Evolutionary conservation across 495 filamentous ascomycete genomes (phyloP).

Genomic region (Durotheca rogersii): DNA sequence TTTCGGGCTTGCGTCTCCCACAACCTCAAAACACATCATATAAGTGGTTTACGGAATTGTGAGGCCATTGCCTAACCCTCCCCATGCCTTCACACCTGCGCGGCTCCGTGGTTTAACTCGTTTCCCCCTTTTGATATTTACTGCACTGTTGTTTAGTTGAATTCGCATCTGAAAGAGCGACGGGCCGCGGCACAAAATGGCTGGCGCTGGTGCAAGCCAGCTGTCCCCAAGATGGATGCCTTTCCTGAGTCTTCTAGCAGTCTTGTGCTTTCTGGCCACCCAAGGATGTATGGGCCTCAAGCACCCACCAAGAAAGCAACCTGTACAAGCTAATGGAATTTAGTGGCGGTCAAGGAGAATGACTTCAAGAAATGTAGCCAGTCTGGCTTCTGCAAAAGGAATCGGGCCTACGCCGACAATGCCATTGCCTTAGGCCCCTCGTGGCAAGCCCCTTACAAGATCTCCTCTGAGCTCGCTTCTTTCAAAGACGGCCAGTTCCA

Average conservation of each 20-base stretch:
- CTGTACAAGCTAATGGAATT: constrained; percentile 8
- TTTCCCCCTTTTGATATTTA: constrained; percentile 11
- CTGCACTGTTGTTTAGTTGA: constrained; percentile 10
- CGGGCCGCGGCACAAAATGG: constrained; percentile 26
- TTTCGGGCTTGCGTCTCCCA: background rate
- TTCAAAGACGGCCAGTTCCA: constrained; percentile 79
- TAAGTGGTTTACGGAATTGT: constrained; percentile 18
- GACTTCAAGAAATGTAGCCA: constrained; percentile 95
- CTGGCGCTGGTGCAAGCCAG: constrained; percentile 40
- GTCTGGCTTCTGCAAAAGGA: constrained; percentile 94
- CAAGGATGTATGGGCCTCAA: constrained; percentile 46
- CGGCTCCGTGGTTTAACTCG: constrained; percentile 11
- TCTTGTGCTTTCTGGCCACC: constrained; percentile 47
- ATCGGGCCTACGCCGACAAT: constrained; percentile 82
- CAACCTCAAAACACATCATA: constrained; percentile 1
- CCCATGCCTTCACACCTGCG: constrained; percentile 14
- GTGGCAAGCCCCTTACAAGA: constrained; percentile 81
- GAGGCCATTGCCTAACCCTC: constrained; percentile 13
- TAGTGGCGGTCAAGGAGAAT: constrained; percentile 86
- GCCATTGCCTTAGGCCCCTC: constrained; percentile 60
- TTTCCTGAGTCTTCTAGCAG: constrained; percentile 49
- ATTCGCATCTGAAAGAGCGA: constrained; percentile 9
- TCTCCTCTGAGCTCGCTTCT: constrained; percentile 66
- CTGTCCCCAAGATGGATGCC: constrained; percentile 59
- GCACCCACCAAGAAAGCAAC: background rate